Evolutionary conservation across 352 stramenopile genomes (phyloP).

Genomic region (Aphanomyces euteiches): DNA sequence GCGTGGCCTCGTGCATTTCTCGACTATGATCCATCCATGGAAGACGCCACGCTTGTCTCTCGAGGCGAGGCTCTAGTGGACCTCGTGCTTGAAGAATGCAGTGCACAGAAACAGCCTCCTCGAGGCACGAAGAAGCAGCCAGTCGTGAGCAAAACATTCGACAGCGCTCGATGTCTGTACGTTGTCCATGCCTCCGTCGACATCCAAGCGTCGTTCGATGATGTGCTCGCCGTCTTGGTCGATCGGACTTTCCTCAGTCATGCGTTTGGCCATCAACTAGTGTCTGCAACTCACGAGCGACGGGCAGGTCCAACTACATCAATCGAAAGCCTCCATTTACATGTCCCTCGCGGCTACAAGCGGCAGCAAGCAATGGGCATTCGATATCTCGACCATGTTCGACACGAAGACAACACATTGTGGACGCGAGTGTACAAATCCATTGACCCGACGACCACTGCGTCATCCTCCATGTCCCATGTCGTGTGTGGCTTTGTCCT

Average conservation of each 20-base stretch:
- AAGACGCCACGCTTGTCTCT: neutral
- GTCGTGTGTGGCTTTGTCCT: neutral
- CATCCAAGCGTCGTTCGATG: conserved; percentile 10
- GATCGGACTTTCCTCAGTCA: neutral
- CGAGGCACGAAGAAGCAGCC: neutral
- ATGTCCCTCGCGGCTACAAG: conserved; percentile 14
- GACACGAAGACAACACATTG: neutral
- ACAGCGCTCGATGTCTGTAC: conserved; percentile 9
- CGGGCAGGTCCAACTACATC: neutral
- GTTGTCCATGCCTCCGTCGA: conserved; percentile 5
- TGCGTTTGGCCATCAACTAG: conserved; percentile 6
- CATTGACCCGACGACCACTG: neutral
- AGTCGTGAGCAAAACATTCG: conserved; percentile 10
- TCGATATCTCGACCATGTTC: conserved; percentile 4
- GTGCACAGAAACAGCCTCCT: neutral
- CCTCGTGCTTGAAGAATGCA: conserved; percentile 11
- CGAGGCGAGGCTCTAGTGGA: neutral
- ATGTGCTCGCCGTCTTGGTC: conserved; percentile 1
- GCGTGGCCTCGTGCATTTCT: conserved; percentile 8
- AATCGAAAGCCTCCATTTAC: conserved; percentile 5
- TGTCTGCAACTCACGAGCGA: neutral
- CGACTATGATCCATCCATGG: conserved; percentile 10
- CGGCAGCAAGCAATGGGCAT: conserved; percentile 11
- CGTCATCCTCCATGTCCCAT: neutral
- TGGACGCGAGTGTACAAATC: conserved; percentile 18